Evolutionary conservation across 2,329 filamentous ascomycete species (phyloP), one percentile per base, ranked within the genome.

Genomic region (Apiospora arundinis): DNA sequence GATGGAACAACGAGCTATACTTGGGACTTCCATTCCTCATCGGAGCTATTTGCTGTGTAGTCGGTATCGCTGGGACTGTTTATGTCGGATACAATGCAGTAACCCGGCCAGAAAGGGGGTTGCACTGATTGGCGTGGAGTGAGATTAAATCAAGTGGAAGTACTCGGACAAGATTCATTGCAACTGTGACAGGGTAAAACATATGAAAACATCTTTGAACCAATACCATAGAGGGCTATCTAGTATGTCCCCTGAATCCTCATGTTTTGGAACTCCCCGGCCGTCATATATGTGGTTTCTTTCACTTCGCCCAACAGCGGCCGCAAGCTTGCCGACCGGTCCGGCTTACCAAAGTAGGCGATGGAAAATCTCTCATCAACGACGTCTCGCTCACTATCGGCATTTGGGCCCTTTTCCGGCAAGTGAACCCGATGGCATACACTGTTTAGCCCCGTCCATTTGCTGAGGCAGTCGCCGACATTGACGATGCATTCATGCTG

Each of bases 401-500:
- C 2, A 16, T 2, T 18, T 5, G 6, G 2, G 32, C 14, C 21
- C 32, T 44, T 66, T n/a, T 66, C 32, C n/a, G 60, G 60, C 60
- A 66, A 23, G 37, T 66, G 60, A 23, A 66, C 60, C 28, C 40
- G 60, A 12, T 66, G 60, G 3, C 60, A 16, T 21, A 66, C 60
- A 16, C 60, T 66, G 60, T 40, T 23, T 2, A 66, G 60, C 32
- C 60, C 60, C 44, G 60, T 42, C 60, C 60, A 66, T 37, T 66
- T 66, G n/a, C 14, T 21, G 18, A 66, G 25, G 32, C 60, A 66
- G 40, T 66, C 60, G 1, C 60, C 60, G 12, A 66, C 60, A 37
- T 66, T 66, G 32, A 66, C 60, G 37, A 66, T 66, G 60, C 60
- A 66, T 16, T 66, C 60, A 37, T 66, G 60, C 32, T 14, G 60